These are phyloP conservation scores for Saccharomyces pastorianus DNA, from an alignment of 1,139 yeast species.

Conservation along the genomic window DNA sequence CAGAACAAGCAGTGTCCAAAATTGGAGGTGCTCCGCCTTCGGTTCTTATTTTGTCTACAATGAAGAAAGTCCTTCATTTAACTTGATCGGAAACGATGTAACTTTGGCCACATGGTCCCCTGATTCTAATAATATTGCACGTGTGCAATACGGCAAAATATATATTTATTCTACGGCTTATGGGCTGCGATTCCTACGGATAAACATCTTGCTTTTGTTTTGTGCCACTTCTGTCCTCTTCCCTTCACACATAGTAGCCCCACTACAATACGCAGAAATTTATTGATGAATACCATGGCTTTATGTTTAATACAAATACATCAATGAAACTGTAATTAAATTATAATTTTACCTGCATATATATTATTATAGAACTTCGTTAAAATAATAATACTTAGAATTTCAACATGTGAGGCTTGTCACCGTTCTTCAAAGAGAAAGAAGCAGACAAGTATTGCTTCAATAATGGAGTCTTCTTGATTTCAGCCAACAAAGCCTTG, in stretches of 20 bases:
- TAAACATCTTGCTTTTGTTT: neutral
- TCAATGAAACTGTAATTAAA: neutral
- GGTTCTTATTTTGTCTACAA: too few species aligned
- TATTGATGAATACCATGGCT: too few species aligned
- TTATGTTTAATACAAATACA: neutral
- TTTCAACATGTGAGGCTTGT: conserved; percentile 97
- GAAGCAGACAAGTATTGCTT: conserved; percentile 95
- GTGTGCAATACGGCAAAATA: too few species aligned
- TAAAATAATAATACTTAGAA: conserved; percentile 45
- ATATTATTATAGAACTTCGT: neutral
- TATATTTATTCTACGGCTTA: too few species aligned
- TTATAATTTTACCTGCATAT: neutral
- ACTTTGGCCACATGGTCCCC: too few species aligned
- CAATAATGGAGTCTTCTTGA: conserved; percentile 96
- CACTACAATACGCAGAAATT: too few species aligned
- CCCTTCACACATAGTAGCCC: neutral
- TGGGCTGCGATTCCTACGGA: too few species aligned
- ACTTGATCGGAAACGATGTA: too few species aligned
- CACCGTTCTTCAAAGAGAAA: conserved; percentile 97
- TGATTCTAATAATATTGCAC: too few species aligned
- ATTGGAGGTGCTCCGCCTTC: too few species aligned
- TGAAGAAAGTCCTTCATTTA: too few species aligned
- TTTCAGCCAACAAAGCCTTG: conserved; percentile 85
- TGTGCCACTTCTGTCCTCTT: neutral
- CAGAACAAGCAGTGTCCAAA: too few species aligned